Evolutionary conservation across 2,329 filamentous ascomycete species (phyloP), one percentile per base, ranked within the genome.

Genomic region (Aspergillus fructus): DNA sequence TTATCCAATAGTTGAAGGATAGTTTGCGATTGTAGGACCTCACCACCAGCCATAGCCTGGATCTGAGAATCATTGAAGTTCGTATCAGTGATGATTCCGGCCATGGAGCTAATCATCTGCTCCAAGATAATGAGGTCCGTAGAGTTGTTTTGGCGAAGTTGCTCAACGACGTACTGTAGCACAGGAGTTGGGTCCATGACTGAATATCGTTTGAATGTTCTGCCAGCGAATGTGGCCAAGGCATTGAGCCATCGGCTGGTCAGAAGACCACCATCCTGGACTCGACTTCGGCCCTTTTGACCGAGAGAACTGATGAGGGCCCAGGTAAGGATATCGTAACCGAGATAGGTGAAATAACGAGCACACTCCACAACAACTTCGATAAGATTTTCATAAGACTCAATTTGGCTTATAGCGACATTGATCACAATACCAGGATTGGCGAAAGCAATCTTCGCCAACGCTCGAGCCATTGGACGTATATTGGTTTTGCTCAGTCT

Each of bases 351-450:
- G 66, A 97, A 97, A 71, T 97, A 97, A 66, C 91, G 89, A 40
- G 91, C 92, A 68, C 93, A 97, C 71, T 97, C 92, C 13, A 97
- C 93, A 60, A 99, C 91, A 5, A 91, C 91, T 60, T 96, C 91
- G 56, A 96, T 96, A 59, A 99, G 83, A 70, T 97, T 99, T 70
- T 89, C 90, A 72, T 99, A 99, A 0, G 89, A 88, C 74, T 99
- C 93, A 58, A 97, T 91, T 73, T 97, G 93, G 61, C 88, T 88
- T 57, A 99, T 85, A 6, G 93, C 91, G 56, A 93, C 89, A 67
- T 87, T 87, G 78, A 97, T 96, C 23, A 97, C 93, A 56, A 96
- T 84, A 24, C 93, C 93, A 1, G 94, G 96, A 43, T 91, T 94
- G 1, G 91, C 88, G 67, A 91, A 90, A 24, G 93, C 92, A n/a